Evolutionary conservation across 495 filamentous ascomycete genomes (phyloP).

Genomic region (Aspergillus sparsus): DNA sequence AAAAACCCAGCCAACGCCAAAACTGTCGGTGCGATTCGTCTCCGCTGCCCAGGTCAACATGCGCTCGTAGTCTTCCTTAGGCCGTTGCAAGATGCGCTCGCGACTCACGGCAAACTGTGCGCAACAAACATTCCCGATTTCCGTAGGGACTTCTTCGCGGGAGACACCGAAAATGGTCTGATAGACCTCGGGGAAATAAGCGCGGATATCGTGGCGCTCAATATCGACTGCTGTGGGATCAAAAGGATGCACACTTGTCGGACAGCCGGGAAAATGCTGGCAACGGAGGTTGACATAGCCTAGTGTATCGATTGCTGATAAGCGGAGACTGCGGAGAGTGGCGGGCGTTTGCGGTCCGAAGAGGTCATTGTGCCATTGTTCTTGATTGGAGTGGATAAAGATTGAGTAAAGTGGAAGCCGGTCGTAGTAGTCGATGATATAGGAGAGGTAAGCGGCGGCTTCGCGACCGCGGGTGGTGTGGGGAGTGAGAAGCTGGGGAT

Average conservation of each 20-base stretch:
- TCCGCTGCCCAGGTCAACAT: slow-evolving; percentile 45
- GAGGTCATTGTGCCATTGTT: slow-evolving; percentile 50
- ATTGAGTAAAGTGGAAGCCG: slow-evolving; percentile 39
- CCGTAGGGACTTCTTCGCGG: slow-evolving; percentile 33
- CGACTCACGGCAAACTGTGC: slow-evolving; percentile 52
- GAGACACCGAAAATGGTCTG: slow-evolving; percentile 34
- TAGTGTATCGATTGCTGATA: slow-evolving; percentile 39
- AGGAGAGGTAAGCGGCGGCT: slow-evolving; percentile 44
- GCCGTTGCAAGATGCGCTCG: slow-evolving; percentile 42
- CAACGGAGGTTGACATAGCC: slow-evolving; percentile 50
- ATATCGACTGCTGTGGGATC: slow-evolving; percentile 36
- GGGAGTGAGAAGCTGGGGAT: slow-evolving; percentile 33
- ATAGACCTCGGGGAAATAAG: slow-evolving; percentile 38
- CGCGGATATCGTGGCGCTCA: slow-evolving; percentile 38
- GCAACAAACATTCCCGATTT: slow-evolving; percentile 50
- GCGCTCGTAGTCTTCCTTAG: slow-evolving; percentile 43
- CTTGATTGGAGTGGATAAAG: slow-evolving; percentile 42
- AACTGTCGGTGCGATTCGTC: slow-evolving; percentile 38
- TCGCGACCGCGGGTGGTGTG: slow-evolving; percentile 42
- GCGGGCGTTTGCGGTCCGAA: slow-evolving; percentile 36
- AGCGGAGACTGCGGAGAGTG: slow-evolving; percentile 34
- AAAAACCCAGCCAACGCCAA: slow-evolving; percentile 45
- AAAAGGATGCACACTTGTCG: slow-evolving; percentile 33
- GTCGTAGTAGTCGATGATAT: slow-evolving; percentile 42
- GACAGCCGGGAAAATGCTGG: slow-evolving; percentile 40